Evolutionary conservation across 2,329 filamentous ascomycete species (phyloP), one percentile per base, ranked within the genome.

Genomic region (Colletotrichum sansevieriae): DNA sequence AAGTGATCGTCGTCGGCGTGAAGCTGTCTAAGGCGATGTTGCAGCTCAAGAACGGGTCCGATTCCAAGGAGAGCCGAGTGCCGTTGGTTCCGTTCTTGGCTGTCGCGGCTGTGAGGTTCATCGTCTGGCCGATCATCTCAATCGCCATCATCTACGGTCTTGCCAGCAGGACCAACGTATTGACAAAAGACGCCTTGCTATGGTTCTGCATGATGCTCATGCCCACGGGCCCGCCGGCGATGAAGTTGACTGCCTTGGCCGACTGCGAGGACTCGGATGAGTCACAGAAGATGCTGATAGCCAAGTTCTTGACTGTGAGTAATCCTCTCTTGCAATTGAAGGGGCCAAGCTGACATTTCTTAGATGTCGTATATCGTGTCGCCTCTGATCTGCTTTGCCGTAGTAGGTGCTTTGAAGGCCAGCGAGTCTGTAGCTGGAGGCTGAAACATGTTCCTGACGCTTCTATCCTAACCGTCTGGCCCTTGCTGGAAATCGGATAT

Each of bases 1-100:
- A 91, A 35, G 87, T 92, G 15, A 84, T 92, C 15, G 84, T 92
- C 0, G 89, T 90, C 0, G 90, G 90, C 1, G 87, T 90, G n/a
- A 90, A 89, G 71, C 82, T 92, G 1, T 88, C 85, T 63, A 83
- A 83, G 22, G 84, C 85, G 15, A 79, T 88, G 71, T 37, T 33
- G 71, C 76, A 65, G 18, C 65, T 63, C 51, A 72, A 70, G 65
- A 71, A 78, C 37, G 78, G 82, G 55, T 75, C 82, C 60, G 66
- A 69, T 13, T 66, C 62, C 1, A 66, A 69, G n/a, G 66, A 69
- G 73, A 82, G 41, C 78, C 78, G 51, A 77, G 78, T 69, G 0
- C 66, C 66, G 35, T 72, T 74, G 2, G 78, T 88, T 6, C 85
- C 86, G 0, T 86, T 84, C 81, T 66, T 74, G 1, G 83, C 85